phyloP scores from a whole-genome alignment of 768 basidiomycete genomes.

The Rubroboletus pulcherrimus region DNA sequence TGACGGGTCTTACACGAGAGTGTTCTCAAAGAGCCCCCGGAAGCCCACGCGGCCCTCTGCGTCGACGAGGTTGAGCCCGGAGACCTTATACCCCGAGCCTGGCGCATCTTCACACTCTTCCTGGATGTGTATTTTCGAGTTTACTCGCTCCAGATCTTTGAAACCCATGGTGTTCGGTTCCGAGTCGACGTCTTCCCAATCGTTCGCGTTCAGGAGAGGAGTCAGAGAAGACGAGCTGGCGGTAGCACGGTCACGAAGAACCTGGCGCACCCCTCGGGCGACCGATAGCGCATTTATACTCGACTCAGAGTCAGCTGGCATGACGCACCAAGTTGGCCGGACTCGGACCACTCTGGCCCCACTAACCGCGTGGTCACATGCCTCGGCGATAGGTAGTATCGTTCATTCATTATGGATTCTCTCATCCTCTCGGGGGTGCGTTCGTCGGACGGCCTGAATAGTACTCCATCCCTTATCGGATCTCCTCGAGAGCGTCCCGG shows the following conservation, averaged over 20 bases:
- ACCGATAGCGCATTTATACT: constrained; percentile 15
- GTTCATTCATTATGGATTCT: too few species aligned
- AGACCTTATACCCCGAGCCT: background rate
- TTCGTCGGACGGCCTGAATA: background rate
- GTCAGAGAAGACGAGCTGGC: constrained; percentile 15
- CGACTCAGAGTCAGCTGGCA: background rate
- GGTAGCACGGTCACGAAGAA: constrained; percentile 1
- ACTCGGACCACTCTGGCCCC: background rate
- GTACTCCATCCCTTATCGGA: too few species aligned
- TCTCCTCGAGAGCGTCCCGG: too few species aligned
- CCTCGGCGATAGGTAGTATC: too few species aligned
- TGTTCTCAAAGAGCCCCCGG: constrained; percentile 26
- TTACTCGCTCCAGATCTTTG: background rate
- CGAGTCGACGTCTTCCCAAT: background rate
- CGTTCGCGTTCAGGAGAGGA: constrained; percentile 6
- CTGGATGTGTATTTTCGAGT: background rate
- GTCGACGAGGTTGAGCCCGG: constrained; percentile 10
- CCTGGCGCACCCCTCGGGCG: background rate
- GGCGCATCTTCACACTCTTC: background rate
- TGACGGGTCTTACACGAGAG: constrained; percentile 22
- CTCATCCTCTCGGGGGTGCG: background rate
- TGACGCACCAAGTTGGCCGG: background rate
- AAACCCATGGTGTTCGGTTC: constrained; percentile 16
- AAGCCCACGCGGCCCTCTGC: constrained; percentile 25
- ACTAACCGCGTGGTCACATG: background rate